Percentiles rank a stretch among this genome's conserved stretches.
Evolutionary conservation across 176 grass and related monocot species (phyloP).

Genomic region (Hyparrhenia diplandra): DNA sequence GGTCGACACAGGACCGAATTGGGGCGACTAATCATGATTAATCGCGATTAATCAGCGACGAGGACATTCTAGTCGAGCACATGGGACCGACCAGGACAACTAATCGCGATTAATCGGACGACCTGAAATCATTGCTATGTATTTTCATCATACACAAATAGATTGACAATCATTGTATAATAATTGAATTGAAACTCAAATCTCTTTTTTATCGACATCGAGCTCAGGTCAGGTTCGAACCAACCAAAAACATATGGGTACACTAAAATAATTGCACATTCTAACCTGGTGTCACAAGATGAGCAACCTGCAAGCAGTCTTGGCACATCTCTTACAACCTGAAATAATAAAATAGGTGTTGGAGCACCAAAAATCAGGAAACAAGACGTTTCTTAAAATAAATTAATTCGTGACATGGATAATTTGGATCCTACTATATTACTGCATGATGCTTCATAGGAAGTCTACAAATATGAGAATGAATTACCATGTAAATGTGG

Average conservation of each 20-base stretch:
- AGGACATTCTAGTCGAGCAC: too few relatives aligned
- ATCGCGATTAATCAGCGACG: too few relatives aligned
- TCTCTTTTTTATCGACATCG: background rate
- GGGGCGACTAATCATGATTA: too few relatives aligned
- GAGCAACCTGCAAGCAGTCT: slow-evolving; percentile 9
- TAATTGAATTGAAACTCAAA: background rate
- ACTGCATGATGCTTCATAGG: too few relatives aligned
- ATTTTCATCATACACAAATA: background rate
- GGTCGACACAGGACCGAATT: too few relatives aligned
- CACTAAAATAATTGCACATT: background rate
- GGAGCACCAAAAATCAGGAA: background rate
- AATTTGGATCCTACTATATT: too few relatives aligned
- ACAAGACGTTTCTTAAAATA: background rate
- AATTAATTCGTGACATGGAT: background rate
- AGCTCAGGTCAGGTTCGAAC: background rate
- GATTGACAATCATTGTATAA: background rate
- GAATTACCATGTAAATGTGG: too few relatives aligned
- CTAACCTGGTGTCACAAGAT: slow-evolving; percentile 15
- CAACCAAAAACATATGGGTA: background rate
- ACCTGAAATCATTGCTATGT: too few relatives aligned
- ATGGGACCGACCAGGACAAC: too few relatives aligned
- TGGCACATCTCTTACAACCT: slow-evolving; percentile 17
- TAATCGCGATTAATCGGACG: too few relatives aligned
- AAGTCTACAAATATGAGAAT: too few relatives aligned
- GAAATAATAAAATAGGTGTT: background rate